phyloP scores from a whole-genome alignment of 495 filamentous ascomycete genomes.

The Penicillium pancosmium region DNA sequence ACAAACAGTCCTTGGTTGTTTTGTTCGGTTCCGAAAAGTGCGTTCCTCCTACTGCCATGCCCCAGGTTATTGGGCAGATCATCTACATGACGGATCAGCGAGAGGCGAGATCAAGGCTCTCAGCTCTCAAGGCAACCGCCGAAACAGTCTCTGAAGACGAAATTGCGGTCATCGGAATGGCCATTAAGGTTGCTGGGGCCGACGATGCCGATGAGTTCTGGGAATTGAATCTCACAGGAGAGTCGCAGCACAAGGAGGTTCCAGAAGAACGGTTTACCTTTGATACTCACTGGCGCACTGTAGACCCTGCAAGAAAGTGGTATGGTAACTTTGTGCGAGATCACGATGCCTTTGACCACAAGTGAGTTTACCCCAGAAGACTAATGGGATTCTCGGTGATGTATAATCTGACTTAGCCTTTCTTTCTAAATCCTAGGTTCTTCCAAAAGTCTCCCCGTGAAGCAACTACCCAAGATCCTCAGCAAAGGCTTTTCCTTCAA shows the following conservation, averaged over 20 bases:
- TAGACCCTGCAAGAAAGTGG: conserved; percentile 37
- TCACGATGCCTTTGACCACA: conserved; percentile 52
- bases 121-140: not conserved
- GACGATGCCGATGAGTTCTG: conserved; percentile 50
- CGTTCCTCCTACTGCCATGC: conserved; percentile 39
- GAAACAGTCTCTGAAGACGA: conserved; percentile 32
- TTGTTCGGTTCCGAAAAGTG: conserved; percentile 47
- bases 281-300: conserved; percentile 37
- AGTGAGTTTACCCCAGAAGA: not conserved
- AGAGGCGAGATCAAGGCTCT: conserved; percentile 6
- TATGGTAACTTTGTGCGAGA: conserved; percentile 52
- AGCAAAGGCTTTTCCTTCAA: conserved; percentile 53
- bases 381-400: too few species aligned
- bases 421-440: conserved; percentile 29
- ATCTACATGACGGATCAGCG: conserved; percentile 13
- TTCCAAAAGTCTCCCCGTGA: conserved; percentile 54
- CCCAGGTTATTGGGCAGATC: conserved; percentile 21
- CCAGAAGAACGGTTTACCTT: conserved; percentile 38
- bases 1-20: conserved; percentile 42
- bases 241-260: conserved; percentile 47
- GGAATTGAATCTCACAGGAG: conserved; percentile 39
- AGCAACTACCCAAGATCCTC: conserved; percentile 52
- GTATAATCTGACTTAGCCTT: too few species aligned
- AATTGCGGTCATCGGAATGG: conserved; percentile 58
- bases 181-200: conserved; percentile 51